phyloP scores from a whole-genome alignment of 768 basidiomycete genomes.

The Calocybe cyanea region DNA sequence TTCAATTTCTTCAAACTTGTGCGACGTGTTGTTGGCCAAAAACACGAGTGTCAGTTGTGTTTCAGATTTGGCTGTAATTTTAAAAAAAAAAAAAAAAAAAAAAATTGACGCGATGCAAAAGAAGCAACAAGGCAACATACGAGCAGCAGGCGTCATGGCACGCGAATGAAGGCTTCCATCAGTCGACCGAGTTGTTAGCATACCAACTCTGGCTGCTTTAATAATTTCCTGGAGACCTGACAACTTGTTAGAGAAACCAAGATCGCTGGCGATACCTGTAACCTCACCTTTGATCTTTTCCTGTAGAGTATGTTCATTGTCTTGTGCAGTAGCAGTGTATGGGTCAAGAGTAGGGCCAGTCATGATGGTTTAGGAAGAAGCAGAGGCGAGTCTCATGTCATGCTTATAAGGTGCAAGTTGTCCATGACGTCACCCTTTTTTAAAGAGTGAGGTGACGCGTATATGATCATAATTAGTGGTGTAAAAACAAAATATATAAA shows the following conservation, averaged over 20 bases:
- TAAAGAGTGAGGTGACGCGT: slow-evolving; percentile 11
- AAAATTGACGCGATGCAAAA: background rate
- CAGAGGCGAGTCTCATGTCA: background rate
- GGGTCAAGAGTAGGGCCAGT: slow-evolving; percentile 55
- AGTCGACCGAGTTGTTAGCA: slow-evolving; percentile 71
- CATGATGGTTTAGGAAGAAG: slow-evolving; percentile 11
- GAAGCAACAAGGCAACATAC: slow-evolving; percentile 35
- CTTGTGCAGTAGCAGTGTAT: slow-evolving; percentile 64
- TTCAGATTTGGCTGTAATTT: slow-evolving; percentile 36
- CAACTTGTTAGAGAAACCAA: slow-evolving; percentile 12
- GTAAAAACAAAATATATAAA: slow-evolving; percentile 31
- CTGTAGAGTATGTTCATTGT: slow-evolving; percentile 48
- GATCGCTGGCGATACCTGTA: background rate
- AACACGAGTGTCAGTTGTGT: slow-evolving; percentile 59
- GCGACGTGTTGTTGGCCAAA: slow-evolving; percentile 68
- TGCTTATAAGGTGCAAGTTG: slow-evolving; percentile 16
- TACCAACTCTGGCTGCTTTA: slow-evolving; percentile 60
- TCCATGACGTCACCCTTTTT: slow-evolving; percentile 20
- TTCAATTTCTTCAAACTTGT: slow-evolving; percentile 74
- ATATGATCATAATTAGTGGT: slow-evolving; percentile 28
- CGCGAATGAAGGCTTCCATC: slow-evolving; percentile 74
- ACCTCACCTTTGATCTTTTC: slow-evolving; percentile 61
- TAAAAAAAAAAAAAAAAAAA: background rate
- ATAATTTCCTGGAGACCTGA: slow-evolving; percentile 64
- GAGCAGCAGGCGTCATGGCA: slow-evolving; percentile 72